A percentile compares a stretch with the other conserved stretches of the same genome.
Conservation (phyloP, 352 stramenopile species). For the Globisporangium ultimum region DNA sequence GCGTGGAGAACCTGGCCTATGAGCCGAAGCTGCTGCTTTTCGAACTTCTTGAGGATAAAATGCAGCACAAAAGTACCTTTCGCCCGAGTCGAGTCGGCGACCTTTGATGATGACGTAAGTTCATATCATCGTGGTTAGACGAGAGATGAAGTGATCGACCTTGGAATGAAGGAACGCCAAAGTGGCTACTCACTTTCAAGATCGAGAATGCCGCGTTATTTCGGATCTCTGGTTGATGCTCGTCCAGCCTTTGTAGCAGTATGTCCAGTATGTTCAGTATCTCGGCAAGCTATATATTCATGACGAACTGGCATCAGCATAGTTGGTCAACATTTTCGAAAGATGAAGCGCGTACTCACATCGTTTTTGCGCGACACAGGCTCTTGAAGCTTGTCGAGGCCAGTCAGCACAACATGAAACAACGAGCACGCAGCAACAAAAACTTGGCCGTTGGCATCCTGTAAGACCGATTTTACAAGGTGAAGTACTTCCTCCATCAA, state of each 20-base stretch:
- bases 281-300: conserved; percentile 9
- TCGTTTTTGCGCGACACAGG: not conserved
- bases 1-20: conserved; percentile 30
- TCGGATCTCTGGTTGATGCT: conserved; percentile 17
- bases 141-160: conserved; percentile 14
- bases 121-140: not conserved
- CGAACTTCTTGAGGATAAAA: conserved; percentile 23
- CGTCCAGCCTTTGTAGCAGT: conserved; percentile 18
- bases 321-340: not conserved
- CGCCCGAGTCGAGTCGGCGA: conserved; percentile 30
- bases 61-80: conserved; percentile 41
- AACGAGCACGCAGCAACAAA: conserved; percentile 25
- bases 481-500: conserved; percentile 15
- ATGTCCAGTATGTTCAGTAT: conserved; percentile 13
- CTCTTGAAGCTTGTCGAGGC: not conserved
- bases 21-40: conserved; percentile 14
- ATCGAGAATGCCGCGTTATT: conserved; percentile 31
- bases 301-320: too few relatives aligned
- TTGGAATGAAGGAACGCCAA: conserved; percentile 7
- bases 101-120: conserved; percentile 7
- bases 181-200: conserved; percentile 15
- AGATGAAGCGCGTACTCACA: not conserved
- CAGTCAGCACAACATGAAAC: conserved; percentile 10
- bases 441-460: conserved; percentile 19
- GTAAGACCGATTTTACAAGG: conserved; percentile 9